A percentile compares a stretch with the other conserved stretches of the same genome.
phyloP scores from a whole-genome alignment of 2,329 filamentous ascomycete genomes.

The Ophiostoma sp. region DNA sequence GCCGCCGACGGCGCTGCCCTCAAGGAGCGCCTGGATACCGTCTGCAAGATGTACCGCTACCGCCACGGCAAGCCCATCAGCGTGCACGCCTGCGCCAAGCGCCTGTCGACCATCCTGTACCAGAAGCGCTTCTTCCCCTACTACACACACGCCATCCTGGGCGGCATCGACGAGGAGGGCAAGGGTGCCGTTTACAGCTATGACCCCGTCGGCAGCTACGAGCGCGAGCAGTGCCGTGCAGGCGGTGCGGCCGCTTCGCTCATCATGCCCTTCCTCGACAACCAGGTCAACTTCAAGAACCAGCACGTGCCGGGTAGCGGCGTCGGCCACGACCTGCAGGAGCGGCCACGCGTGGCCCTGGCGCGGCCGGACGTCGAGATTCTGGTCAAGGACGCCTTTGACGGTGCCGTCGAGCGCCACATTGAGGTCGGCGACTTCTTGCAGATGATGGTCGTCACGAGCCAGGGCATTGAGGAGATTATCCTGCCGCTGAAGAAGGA shows the following conservation, averaged over 20 bases:
- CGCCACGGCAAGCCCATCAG: constrained; percentile 96
- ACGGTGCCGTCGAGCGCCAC: constrained; percentile 95
- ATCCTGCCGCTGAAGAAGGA: constrained; percentile 86
- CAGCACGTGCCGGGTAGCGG: constrained; percentile 90
- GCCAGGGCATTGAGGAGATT: constrained; percentile 83
- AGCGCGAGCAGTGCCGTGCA: constrained; percentile 92
- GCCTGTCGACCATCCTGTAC: constrained; percentile 93
- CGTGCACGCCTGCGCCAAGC: constrained; percentile 90
- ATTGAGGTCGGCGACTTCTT: constrained; percentile 97
- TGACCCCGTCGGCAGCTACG: constrained; percentile 96
- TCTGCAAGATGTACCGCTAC: constrained; percentile 99
- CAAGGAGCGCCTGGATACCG: constrained; percentile 87
- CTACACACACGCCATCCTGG: constrained; percentile 93
- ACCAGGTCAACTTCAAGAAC: constrained; percentile 99
- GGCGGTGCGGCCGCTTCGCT: constrained; percentile 88
- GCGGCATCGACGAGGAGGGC: constrained; percentile 90
- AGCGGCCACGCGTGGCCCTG: constrained; percentile 69
- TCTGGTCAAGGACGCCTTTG: constrained; percentile 95
- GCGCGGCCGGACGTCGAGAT: constrained; percentile 74
- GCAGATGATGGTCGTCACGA: constrained; percentile 93
- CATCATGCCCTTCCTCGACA: constrained; percentile 99
- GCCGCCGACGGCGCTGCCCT: constrained; percentile 91
- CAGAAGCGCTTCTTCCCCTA: constrained; percentile 98
- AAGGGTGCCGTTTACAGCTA: constrained; percentile 95
- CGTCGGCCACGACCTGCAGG: constrained; percentile 75